A percentile compares a stretch with the other conserved stretches of the same genome.
phyloP scores from a whole-genome alignment of 2,329 filamentous ascomycete species.

The Celoporthe dispersa region DNA sequence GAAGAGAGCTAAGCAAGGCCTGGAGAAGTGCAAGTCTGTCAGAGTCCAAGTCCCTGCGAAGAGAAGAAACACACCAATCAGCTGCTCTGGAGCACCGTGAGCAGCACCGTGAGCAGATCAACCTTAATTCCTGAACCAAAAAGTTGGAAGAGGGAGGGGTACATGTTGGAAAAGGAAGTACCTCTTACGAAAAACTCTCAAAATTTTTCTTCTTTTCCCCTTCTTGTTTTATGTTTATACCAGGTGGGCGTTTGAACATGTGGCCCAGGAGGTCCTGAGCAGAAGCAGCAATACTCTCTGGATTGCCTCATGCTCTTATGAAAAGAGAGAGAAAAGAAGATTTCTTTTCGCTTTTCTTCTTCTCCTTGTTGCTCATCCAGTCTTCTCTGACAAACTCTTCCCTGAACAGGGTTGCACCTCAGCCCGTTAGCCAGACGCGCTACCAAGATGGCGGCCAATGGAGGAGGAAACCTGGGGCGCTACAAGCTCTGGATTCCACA shows the following conservation, averaged over 20 bases:
- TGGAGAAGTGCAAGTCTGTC: neutral
- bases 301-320: neutral
- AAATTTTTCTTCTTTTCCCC: too few relatives aligned
- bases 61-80: conserved; percentile 14
- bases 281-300: neutral
- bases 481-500: neutral
- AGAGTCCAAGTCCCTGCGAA: conserved; percentile 10
- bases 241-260: neutral
- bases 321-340: neutral
- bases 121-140: neutral
- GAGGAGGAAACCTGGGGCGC: neutral
- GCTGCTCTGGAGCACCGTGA: conserved; percentile 9
- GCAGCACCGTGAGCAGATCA: too few relatives aligned
- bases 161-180: neutral
- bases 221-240: neutral
- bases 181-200: neutral
- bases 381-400: neutral
- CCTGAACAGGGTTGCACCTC: conserved; percentile 22
- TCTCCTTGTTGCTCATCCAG: neutral
- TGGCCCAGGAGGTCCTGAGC: neutral
- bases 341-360: neutral
- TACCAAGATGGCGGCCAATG: neutral
- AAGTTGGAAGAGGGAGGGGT: neutral
- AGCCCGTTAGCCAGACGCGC: neutral
- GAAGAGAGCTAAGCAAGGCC: neutral